Evolutionary conservation across 2,329 filamentous ascomycete species (phyloP), one percentile per base, ranked within the genome.

Genomic region (Colletotrichum coccodes): DNA sequence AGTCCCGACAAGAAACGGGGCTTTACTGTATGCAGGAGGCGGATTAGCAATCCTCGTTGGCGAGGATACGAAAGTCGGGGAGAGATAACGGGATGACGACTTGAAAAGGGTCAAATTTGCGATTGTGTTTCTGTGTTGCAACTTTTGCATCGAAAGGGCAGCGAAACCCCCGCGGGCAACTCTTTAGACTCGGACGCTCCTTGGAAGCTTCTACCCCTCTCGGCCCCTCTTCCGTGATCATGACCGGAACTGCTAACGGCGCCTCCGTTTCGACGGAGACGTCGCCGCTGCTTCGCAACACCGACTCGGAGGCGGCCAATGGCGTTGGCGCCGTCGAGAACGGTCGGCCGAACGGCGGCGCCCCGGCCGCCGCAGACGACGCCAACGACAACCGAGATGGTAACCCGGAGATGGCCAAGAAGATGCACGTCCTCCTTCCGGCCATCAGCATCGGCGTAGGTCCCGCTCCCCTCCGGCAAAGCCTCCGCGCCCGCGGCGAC

Each of bases 381-480:
- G 62, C 38, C 70, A 62, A 30, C 30, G 59, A 44, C 3, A 64
- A 62, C 14, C 65, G 66, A 42, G 72, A 73, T 26, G 75, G 75
- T 21, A 64, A 73, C 50, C 75, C 75, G n/a, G 72, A 73, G 52
- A 74, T 78, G 73, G 75, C 75, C 6, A 73, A 75, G 50, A 81
- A 80, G 71, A 77, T 82, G 76, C 77, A 81, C 67, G 52, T 81
- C 6, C 70, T 82, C 36, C 52, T 83, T 32, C 79, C 78, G 6
- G 78, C 79, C 34, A 75, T 82, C 14, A 79, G 79, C n/a, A 77
- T 82, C 38, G 80, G 80, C 32, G 79, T 82, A 62, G 56, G 73
- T 62, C 7, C 42, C 23, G 18, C 21, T 18, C 49, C 40, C 46
- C 16, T 38, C 53, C 21, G 60, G 23, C 64, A 6, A 40, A 36